Conservation (phyloP, 176 grass and related monocot genomes). For the bread wheat (Triticum aestivum) region DNA sequence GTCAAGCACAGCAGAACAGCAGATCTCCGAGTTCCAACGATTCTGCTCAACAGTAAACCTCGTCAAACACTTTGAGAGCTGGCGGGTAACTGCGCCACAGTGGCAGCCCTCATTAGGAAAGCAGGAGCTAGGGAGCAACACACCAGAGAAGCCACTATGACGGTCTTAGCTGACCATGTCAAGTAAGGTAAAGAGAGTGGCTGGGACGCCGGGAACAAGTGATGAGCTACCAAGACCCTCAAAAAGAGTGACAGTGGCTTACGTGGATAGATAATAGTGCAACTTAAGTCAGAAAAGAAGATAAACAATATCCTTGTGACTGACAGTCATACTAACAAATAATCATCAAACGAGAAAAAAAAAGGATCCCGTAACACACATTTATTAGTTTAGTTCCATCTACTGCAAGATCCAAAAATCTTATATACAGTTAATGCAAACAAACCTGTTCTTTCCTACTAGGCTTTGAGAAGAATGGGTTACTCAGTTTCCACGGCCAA, state of each 20-base stretch:
- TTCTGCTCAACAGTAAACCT: not conserved
- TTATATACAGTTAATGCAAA: not conserved
- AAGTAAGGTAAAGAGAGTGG: not conserved
- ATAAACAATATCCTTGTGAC: not conserved
- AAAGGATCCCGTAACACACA: not conserved
- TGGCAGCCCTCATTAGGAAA: not conserved
- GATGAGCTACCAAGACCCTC: not conserved
- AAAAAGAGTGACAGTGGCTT: not conserved
- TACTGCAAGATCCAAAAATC: slow-evolving; percentile 19
- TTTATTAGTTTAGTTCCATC: not conserved
- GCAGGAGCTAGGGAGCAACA: not conserved
- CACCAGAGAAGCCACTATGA: not conserved
- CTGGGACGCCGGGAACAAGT: not conserved
- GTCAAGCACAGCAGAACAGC: not conserved
- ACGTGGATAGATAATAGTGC: not conserved
- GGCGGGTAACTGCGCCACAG: not conserved
- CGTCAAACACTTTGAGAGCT: not conserved
- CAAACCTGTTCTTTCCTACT: slow-evolving; percentile 55
- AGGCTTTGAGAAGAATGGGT: slow-evolving; percentile 79
- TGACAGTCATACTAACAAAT: not conserved
- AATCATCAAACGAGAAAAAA: not conserved
- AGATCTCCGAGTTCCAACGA: not conserved
- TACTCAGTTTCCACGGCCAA: slow-evolving; percentile 74
- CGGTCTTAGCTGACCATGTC: not conserved
- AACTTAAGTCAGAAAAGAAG: not conserved